Base-by-base conservation (phyloP, 352 stramenopile species). In the Peronosclerospora sorghi region DNA sequence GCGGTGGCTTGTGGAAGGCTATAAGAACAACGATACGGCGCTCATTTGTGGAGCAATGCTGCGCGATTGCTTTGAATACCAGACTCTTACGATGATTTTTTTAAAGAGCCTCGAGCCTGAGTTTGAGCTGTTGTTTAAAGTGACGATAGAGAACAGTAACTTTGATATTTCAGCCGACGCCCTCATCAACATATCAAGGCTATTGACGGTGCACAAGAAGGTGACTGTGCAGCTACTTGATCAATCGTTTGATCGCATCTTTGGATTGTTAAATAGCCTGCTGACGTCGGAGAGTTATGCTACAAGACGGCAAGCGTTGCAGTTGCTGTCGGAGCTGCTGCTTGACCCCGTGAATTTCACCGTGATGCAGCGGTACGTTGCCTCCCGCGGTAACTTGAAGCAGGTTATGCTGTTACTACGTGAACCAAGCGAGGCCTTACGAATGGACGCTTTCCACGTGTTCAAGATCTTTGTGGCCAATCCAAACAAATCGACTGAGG, bases 401-500 rank as follows among this genome's bases (percentile, higher is more conserved):
- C 53, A 73, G 17, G 56, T 87, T 23, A 87, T 92, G 77, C 34
- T 82, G 36, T 36, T 89, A 32, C 50, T 92, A 39, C 74, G 79
- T 19, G 73, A 88, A 34, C 65, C 71, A 0, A 92, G 79, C 48
- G 62, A 86, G 38, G 73, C 72, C 1, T 51, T 92, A 45, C 76
- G 71, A 24, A 83, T 86, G 65, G 79, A 92, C 42, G 76, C 79
- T 12, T 92, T 86, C 48, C 70, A 92, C 45, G 70, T 92, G 35
- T 92, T 92, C 48, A 92, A 92, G 55, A 86, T 92, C 50, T 91
- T 92, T 44, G 77, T 92, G 28, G 79, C 76, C 7, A 92, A 92
- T 45, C 79, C 79, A 26, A 80, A 82, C 56, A 92, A 89, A 40
- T 83, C 76, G 32, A 26, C 27, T 8, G 76, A 86, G 41, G 69